Evolutionary conservation across 306 rosid species (phyloP).

Genomic region (Fragaria vesca): DNA sequence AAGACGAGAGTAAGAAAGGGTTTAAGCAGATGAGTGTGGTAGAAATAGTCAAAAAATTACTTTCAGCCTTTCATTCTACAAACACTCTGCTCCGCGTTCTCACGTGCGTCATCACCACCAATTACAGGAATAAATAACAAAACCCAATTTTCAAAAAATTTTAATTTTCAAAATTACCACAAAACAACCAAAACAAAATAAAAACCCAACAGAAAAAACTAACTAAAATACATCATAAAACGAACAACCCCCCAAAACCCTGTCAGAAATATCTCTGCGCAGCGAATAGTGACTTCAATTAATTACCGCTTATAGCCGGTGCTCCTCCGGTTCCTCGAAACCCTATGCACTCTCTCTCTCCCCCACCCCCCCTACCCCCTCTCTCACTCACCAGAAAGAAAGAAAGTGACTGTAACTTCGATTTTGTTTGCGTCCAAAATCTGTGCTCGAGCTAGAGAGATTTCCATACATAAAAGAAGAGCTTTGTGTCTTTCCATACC

Average conservation of each 20-base stretch:
- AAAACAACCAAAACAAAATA: not conserved
- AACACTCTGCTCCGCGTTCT: conserved; percentile 39
- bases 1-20: not conserved
- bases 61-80: conserved; percentile 52
- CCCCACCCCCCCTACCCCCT: too few species aligned
- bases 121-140: not conserved
- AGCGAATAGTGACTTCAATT: conserved; percentile 27
- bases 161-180: not conserved
- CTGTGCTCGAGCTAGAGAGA: conserved; percentile 19
- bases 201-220: not conserved
- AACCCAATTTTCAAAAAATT: not conserved
- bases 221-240: conserved; percentile 19
- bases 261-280: conserved; percentile 62
- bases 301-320: conserved; percentile 70
- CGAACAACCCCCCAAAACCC: conserved; percentile 56
- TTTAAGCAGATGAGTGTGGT: conserved; percentile 41
- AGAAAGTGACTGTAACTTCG: conserved; percentile 1
- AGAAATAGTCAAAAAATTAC: too few species aligned
- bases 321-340: conserved; percentile 47
- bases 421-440: conserved; percentile 13
- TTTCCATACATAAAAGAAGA: not conserved
- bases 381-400: conserved; percentile 8
- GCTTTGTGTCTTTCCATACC: conserved; percentile 16
- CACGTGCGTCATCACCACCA: conserved; percentile 67
- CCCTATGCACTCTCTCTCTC: conserved; percentile 37